A percentile compares a stretch with the other conserved stretches of the same genome.
Evolutionary conservation across 441 rosid species (phyloP).

Genomic region (Populus hybrid): DNA sequence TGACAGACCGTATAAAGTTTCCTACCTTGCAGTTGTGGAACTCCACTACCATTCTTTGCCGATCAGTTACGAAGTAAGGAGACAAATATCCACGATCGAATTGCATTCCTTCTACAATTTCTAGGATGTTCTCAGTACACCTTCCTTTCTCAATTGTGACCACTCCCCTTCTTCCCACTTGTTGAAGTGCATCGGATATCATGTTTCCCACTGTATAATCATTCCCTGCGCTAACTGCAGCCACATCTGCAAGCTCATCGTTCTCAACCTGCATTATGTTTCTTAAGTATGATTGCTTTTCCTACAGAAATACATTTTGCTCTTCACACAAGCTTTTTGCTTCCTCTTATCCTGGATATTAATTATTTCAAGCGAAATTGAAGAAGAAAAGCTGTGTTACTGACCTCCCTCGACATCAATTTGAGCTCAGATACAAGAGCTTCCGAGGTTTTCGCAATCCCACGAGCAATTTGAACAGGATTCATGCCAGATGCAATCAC

Average conservation of each 20-base stretch:
- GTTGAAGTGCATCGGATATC: constrained; percentile 60
- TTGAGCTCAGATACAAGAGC: constrained; percentile 83
- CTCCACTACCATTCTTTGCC: constrained; percentile 61
- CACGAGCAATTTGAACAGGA: constrained; percentile 78
- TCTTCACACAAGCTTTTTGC: background rate
- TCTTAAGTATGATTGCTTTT: background rate
- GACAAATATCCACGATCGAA: constrained; percentile 85
- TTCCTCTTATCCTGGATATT: background rate
- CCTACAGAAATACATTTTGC: background rate
- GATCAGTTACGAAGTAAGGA: constrained; percentile 76
- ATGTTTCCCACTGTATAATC: constrained; percentile 69
- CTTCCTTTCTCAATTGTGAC: constrained; percentile 75
- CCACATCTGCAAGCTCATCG: constrained; percentile 78
- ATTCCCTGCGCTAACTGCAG: constrained; percentile 87
- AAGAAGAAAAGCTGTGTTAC: constrained; percentile 5
- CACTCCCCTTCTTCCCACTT: constrained; percentile 71
- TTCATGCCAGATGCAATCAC: constrained; percentile 76
- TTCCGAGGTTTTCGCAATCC: constrained; percentile 68
- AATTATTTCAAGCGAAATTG: background rate
- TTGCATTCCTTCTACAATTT: constrained; percentile 88
- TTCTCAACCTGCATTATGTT: constrained; percentile 62
- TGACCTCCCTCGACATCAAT: constrained; percentile 81
- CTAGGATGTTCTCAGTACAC: constrained; percentile 46
- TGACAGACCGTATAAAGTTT: constrained; percentile 7
- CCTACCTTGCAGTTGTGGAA: constrained; percentile 80